Evolutionary conservation across 2,329 filamentous ascomycete species (phyloP).

Genomic region (Arachnomyces sp.): DNA sequence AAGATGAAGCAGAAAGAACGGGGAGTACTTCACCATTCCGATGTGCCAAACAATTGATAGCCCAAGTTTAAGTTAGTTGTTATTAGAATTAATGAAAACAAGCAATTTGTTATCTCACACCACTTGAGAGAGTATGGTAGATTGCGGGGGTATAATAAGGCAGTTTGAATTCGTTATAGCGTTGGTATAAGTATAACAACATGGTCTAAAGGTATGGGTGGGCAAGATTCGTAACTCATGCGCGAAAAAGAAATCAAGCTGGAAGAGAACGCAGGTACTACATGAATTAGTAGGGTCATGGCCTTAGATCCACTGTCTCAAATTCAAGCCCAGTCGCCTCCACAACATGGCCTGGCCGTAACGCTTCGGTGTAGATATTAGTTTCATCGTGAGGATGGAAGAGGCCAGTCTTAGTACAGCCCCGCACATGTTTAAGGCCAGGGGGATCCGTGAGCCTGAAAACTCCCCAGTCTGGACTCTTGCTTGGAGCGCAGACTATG

Average conservation of each 20-base stretch:
- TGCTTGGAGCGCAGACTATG: constrained; percentile 86
- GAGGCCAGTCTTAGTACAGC: constrained; percentile 66
- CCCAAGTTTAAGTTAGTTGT: too few relatives aligned
- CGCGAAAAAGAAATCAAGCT: too few relatives aligned
- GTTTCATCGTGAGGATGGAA: constrained; percentile 71
- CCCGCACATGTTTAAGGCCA: constrained; percentile 73
- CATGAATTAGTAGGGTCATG: constrained; percentile 2
- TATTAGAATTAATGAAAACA: too few relatives aligned
- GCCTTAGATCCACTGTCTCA: constrained; percentile 56
- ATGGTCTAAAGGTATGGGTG: too few relatives aligned
- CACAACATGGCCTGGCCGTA: constrained; percentile 62
- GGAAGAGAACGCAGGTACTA: background rate
- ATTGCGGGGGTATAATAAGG: too few relatives aligned
- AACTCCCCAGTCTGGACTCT: constrained; percentile 68
- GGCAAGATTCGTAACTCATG: too few relatives aligned
- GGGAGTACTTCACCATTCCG: too few relatives aligned
- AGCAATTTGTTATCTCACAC: too few relatives aligned
- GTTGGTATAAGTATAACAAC: too few relatives aligned
- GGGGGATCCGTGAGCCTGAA: constrained; percentile 92
- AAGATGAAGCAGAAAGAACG: constrained; percentile 10
- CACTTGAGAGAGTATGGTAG: too few relatives aligned
- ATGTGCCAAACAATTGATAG: too few relatives aligned
- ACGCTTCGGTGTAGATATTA: constrained; percentile 70
- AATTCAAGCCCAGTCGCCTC: constrained; percentile 59
- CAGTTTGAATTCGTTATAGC: too few relatives aligned